Evolutionary conservation across 176 grass and related monocot species (phyloP), one percentile per base, ranked within the genome.

Genomic region (Tillandsia fasciculata): DNA sequence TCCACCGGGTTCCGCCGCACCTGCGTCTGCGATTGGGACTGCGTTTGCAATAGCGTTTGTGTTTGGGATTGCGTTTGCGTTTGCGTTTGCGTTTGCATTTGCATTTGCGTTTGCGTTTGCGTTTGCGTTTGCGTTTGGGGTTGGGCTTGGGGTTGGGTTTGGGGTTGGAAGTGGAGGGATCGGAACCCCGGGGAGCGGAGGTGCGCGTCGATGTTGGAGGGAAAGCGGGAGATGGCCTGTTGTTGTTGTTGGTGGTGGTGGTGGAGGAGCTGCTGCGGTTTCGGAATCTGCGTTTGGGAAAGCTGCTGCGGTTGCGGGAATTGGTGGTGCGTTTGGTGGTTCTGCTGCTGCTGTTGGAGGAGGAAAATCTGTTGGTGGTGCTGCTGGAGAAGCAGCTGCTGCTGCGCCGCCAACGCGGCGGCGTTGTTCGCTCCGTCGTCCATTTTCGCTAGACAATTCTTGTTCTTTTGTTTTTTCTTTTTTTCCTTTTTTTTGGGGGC

Each of bases 201-300:
- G 69, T 99, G 94, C 69, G 89, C 94, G 58, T 99, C 94, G 78
- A 99, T 99, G 77, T 93, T 99, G 86, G 94, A 99, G 52, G 94
- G 94, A 66, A 99, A 99, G 53, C 94, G 89, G 9, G 87, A 85
- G 78, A 93, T 93, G 79, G 94, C 94, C 74, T 90, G 87, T 70
- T 90, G 90, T 76, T 76, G 69, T 1, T 80, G 54, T 13, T 76
- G 77, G 17, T 84, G 70, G 52, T 59, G 63, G 20, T 68, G 70
- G 51, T 82, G 80, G 9, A 82, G 84, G 77, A 81, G 89, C 14
- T 53, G 70, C 72, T 87, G 92, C 26, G 52, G 74, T 61, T 77
- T 75, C 53, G 81, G 83, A 0, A 82, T 83, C n/a, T 57, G 53
- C 3, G 53, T 0, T 17, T 57, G 12, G 53, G 53, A 12, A 12